Percentiles rank a stretch among this genome's conserved stretches.
phyloP scores from a whole-genome alignment of 2,329 filamentous ascomycete species.

The Dryadomyces quercus-mongolicae region DNA sequence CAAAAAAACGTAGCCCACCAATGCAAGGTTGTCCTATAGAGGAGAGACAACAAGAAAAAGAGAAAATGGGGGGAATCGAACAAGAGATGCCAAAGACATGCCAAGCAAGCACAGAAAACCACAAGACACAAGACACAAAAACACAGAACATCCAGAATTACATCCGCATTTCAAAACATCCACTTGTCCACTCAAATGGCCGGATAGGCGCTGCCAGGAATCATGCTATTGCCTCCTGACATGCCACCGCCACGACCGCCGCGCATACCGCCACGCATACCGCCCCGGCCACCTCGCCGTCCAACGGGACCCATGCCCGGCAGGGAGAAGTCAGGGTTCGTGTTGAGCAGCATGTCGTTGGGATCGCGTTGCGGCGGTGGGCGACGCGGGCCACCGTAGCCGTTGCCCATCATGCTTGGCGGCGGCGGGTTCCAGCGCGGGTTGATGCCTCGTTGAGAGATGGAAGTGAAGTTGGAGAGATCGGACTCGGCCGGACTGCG shows the following conservation, averaged over 20 bases:
- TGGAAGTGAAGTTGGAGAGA: constrained; percentile 75
- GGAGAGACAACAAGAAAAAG: background rate
- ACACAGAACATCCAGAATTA: too few species aligned
- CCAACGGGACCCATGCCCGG: constrained; percentile 22
- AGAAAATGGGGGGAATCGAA: background rate
- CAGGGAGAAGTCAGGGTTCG: constrained; percentile 78
- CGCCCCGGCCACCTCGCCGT: constrained; percentile 3
- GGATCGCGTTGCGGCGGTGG: constrained; percentile 38
- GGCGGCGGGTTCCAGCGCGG: constrained; percentile 65
- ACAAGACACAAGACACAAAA: too few species aligned
- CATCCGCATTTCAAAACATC: background rate
- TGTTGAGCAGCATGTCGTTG: constrained; percentile 62
- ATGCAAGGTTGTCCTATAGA: background rate
- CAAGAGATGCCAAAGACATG: background rate
- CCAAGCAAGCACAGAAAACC: background rate
- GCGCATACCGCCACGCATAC: constrained; percentile 7
- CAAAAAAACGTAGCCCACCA: background rate
- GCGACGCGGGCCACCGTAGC: constrained; percentile 22
- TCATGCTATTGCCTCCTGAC: constrained; percentile 23
- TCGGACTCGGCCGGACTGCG: constrained; percentile 70
- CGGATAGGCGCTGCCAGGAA: constrained; percentile 43
- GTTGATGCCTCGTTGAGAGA: constrained; percentile 80
- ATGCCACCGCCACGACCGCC: constrained; percentile 4
- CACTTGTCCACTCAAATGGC: constrained; percentile 6
- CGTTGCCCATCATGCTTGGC: constrained; percentile 26